A percentile compares a stretch with the other conserved stretches of the same genome.
Evolutionary conservation across 805 yeast species (phyloP).

Genomic region (Wickerhamiella azymoides): DNA sequence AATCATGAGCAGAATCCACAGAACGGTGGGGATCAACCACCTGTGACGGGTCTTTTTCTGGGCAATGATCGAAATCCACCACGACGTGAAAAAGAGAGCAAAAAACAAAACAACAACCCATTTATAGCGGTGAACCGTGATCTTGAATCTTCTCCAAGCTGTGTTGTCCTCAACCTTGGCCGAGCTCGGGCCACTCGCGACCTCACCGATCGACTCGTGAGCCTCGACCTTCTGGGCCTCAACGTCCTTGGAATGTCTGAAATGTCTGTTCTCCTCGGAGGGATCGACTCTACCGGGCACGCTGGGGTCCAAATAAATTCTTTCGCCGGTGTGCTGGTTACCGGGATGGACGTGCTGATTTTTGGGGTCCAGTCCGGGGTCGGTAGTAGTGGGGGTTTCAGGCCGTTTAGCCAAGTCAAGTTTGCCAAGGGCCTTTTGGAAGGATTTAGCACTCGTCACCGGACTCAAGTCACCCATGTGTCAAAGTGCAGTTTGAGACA

Average conservation of each 20-base stretch:
- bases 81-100: slow-evolving; percentile 34
- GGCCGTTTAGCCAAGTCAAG: slow-evolving; percentile 15
- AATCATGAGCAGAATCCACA: slow-evolving; percentile 38
- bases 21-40: slow-evolving; percentile 46
- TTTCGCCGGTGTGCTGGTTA: slow-evolving; percentile 13
- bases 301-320: slow-evolving; percentile 1
- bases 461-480: not conserved
- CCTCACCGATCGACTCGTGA: not conserved
- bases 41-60: slow-evolving; percentile 36
- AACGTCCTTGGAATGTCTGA: slow-evolving; percentile 3
- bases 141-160: slow-evolving; percentile 4
- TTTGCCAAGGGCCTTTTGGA: slow-evolving; percentile 5
- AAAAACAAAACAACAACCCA: slow-evolving; percentile 23
- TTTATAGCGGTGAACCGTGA: slow-evolving; percentile 12
- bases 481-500: not conserved
- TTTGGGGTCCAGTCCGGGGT: slow-evolving; percentile 24
- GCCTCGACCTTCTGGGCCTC: slow-evolving; percentile 9
- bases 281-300: slow-evolving; percentile 6
- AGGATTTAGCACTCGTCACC: slow-evolving; percentile 4
- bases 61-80: slow-evolving; percentile 44
- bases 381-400: slow-evolving; percentile 14
- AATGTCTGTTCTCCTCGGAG: not conserved
- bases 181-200: not conserved
- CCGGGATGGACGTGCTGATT: slow-evolving; percentile 22
- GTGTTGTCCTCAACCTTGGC: not conserved